Evolutionary conservation across 176 grass and related monocot species (phyloP).

Genomic region (Olyra latifolia): DNA sequence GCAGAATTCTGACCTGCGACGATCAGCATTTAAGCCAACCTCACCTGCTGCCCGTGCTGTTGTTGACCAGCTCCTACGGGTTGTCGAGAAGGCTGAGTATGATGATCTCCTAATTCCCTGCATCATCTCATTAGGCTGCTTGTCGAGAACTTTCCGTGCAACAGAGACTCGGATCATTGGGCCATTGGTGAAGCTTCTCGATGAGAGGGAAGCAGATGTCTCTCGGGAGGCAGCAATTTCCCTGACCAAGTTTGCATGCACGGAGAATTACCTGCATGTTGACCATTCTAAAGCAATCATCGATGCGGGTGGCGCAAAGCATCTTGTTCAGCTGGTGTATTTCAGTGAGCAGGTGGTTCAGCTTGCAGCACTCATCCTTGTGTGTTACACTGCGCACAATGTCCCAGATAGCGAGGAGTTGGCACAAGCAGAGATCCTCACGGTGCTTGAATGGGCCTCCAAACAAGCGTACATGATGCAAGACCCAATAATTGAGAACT

Average conservation of each 20-base stretch:
- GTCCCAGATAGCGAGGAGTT: slow-evolving; percentile 94
- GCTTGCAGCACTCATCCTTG: slow-evolving; percentile 67
- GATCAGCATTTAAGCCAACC: slow-evolving; percentile 86
- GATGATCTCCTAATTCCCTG: slow-evolving; percentile 91
- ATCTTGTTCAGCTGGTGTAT: slow-evolving; percentile 94
- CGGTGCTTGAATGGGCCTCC: slow-evolving; percentile 84
- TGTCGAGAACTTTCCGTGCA: slow-evolving; percentile 93
- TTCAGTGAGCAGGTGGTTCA: slow-evolving; percentile 88
- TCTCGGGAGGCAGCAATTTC: slow-evolving; percentile 62
- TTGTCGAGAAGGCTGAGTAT: slow-evolving; percentile 89
- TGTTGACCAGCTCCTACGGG: slow-evolving; percentile 80
- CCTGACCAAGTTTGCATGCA: slow-evolving; percentile 78
- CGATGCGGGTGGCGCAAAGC: slow-evolving; percentile 66
- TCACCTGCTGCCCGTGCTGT: slow-evolving; percentile 84
- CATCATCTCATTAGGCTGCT: slow-evolving; percentile 77
- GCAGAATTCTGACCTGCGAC: slow-evolving; percentile 66
- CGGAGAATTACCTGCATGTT: slow-evolving; percentile 72
- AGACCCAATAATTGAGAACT: slow-evolving; percentile 57
- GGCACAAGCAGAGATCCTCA: slow-evolving; percentile 85
- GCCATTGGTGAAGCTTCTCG: slow-evolving; percentile 81
- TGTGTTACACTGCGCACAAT: slow-evolving; percentile 75
- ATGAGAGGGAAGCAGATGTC: slow-evolving; percentile 78
- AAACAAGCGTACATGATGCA: slow-evolving; percentile 90
- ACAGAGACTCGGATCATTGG: slow-evolving; percentile 92
- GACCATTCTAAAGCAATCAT: slow-evolving; percentile 95